Evolutionary conservation across 768 basidiomycete species (phyloP).

Genomic region (Suillus occidentalis): DNA sequence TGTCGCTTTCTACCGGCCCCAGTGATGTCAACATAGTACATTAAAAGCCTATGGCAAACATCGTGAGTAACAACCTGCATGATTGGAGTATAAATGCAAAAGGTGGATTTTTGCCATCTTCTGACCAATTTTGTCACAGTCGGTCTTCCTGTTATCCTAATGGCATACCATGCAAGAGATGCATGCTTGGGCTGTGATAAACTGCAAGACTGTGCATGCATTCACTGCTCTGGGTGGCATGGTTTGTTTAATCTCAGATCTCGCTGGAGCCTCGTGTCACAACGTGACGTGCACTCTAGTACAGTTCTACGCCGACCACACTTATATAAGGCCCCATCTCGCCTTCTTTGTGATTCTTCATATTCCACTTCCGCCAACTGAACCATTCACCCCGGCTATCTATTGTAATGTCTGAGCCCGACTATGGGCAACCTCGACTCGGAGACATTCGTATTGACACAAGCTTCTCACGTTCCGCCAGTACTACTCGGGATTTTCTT

Average conservation of each 20-base stretch:
- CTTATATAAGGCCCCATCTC: neutral
- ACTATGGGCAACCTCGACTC: conserved; percentile 11
- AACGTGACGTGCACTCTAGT: conserved; percentile 19
- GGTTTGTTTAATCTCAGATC: conserved; percentile 21
- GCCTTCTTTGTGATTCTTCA: conserved; percentile 3
- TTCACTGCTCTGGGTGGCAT: neutral
- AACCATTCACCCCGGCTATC: conserved; percentile 2
- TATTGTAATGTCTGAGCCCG: conserved; percentile 27
- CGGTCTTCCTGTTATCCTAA: neutral
- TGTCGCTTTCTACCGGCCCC: neutral
- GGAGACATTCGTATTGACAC: conserved; percentile 31
- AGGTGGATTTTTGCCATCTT: neutral
- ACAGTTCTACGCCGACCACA: conserved; percentile 9
- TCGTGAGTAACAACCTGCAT: neutral
- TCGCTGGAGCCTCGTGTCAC: conserved; percentile 32
- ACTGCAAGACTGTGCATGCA: neutral
- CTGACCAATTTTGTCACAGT: neutral
- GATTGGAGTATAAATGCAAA: neutral
- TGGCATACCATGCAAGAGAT: neutral
- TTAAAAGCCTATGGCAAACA: neutral
- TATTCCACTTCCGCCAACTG: conserved; percentile 6
- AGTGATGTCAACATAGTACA: no score
- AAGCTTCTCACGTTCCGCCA: conserved; percentile 28
- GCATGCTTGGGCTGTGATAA: neutral
- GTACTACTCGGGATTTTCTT: conserved; percentile 27